phyloP scores from a whole-genome alignment of 1,284 basidiomycete species.

The Malassezia equina region DNA sequence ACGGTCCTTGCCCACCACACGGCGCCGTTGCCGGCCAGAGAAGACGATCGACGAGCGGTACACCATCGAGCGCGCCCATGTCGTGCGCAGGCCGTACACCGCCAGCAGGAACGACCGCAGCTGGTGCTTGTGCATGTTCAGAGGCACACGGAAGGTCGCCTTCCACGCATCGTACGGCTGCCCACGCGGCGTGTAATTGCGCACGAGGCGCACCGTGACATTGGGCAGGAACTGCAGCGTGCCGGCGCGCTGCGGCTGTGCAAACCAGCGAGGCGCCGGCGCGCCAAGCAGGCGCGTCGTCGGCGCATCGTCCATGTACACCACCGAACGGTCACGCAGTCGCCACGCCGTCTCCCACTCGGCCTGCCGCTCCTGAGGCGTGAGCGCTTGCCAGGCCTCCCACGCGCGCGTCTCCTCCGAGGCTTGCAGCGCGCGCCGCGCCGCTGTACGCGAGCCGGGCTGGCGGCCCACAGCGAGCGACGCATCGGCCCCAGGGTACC shows the following conservation, averaged over 20 bases:
- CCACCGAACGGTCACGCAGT: slow-evolving; percentile 34
- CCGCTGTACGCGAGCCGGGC: slow-evolving; percentile 14
- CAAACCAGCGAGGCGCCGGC: slow-evolving; percentile 34
- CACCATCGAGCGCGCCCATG: slow-evolving; percentile 86
- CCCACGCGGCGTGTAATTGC: slow-evolving; percentile 67
- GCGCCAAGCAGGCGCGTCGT: slow-evolving; percentile 24
- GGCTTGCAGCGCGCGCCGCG: slow-evolving; percentile 20
- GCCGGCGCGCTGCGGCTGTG: slow-evolving; percentile 51
- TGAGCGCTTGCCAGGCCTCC: slow-evolving; percentile 29
- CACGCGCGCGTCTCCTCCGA: slow-evolving; percentile 29
- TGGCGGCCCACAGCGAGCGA: slow-evolving; percentile 4
- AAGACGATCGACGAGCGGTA: slow-evolving; percentile 51
- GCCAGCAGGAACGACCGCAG: slow-evolving; percentile 72
- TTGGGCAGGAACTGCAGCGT: slow-evolving; percentile 81
- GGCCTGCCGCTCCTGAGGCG: slow-evolving; percentile 19
- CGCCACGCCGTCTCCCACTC: slow-evolving; percentile 39
- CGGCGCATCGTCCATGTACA: slow-evolving; percentile 41
- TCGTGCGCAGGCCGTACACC: slow-evolving; percentile 66
- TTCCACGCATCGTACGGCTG: slow-evolving; percentile 83
- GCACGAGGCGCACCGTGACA: slow-evolving; percentile 67
- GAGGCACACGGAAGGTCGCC: slow-evolving; percentile 78
- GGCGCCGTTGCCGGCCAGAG: slow-evolving; percentile 52
- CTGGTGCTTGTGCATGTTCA: slow-evolving; percentile 79
- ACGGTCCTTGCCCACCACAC: slow-evolving; percentile 41
- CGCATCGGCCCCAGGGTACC: slow-evolving; percentile 23